These are phyloP conservation scores for Pyronema domesticum DNA, from an alignment of 495 filamentous ascomycete species.

Conservation along the genomic window DNA sequence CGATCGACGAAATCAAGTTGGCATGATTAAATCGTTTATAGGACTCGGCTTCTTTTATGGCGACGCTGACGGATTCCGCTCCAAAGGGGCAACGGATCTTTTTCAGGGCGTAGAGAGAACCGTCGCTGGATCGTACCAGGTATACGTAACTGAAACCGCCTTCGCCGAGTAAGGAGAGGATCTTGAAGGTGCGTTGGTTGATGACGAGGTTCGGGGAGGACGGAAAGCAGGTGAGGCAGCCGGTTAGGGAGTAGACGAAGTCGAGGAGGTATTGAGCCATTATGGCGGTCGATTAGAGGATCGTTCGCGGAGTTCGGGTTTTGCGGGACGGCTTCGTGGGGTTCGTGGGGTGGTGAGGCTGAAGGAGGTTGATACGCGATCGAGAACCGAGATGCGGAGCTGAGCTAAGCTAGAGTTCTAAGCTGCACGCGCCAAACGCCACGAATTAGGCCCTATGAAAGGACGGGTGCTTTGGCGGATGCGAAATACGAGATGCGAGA, in stretches of 20 bases:
- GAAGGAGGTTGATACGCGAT: constrained; percentile 1
- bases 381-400: neutral
- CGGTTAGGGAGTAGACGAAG: constrained; percentile 72
- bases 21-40: constrained; percentile 73
- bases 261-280: constrained; percentile 83
- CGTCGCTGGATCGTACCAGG: constrained; percentile 73
- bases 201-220: constrained; percentile 85
- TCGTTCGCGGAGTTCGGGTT: neutral
- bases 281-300: constrained; percentile 12
- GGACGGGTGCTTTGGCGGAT: no score
- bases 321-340: neutral
- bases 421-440: no score
- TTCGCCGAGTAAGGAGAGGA: constrained; percentile 81
- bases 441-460: no score
- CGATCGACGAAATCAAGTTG: constrained; percentile 80
- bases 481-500: no score
- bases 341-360: neutral
- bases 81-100: constrained; percentile 98
- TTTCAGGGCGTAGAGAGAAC: constrained; percentile 80
- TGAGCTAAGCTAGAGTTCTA: no score
- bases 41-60: constrained; percentile 90
- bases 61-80: constrained; percentile 81
- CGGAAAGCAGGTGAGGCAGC: constrained; percentile 90
- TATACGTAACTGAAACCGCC: constrained; percentile 98
- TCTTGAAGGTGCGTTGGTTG: constrained; percentile 88